Evolutionary conservation across 75 land plant species (phyloP).

Genomic region (Cupressus sempervirens): DNA sequence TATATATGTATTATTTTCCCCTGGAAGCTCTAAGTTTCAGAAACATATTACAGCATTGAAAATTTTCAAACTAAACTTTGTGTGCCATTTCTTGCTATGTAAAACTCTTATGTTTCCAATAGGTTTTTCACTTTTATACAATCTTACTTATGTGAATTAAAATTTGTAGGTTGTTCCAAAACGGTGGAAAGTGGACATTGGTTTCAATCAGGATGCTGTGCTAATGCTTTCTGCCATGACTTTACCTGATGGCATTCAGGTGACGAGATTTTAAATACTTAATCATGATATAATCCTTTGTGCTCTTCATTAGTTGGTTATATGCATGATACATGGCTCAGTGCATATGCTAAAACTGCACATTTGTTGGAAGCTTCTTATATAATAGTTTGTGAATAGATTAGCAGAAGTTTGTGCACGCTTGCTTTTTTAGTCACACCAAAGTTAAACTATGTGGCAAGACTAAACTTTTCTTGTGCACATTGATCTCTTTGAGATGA

Average conservation of each 20-base stretch:
- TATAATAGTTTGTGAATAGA: not conserved
- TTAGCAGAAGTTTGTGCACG: not conserved
- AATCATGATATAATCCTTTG: not conserved
- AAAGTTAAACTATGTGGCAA: not conserved
- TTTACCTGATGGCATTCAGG: slow-evolving; percentile 98
- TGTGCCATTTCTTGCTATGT: not conserved
- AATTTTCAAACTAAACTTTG: not conserved
- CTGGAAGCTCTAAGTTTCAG: not conserved
- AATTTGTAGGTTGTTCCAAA: slow-evolving; percentile 62
- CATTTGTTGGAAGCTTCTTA: not conserved
- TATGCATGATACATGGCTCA: no score
- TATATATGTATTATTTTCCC: not conserved
- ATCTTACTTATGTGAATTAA: slow-evolving; percentile 8
- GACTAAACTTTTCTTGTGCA: not conserved
- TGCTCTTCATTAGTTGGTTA: not conserved
- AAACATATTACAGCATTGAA: not conserved
- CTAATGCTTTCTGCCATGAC: slow-evolving; percentile 97
- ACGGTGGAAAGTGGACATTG: slow-evolving; percentile 89
- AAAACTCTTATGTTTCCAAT: not conserved
- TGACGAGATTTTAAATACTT: slow-evolving; percentile 12
- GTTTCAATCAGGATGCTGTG: slow-evolving; percentile 78
- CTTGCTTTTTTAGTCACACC: not conserved
- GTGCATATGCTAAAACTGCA: not conserved
- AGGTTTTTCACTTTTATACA: not conserved
- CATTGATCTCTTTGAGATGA: no score